Conservation (phyloP, 495 filamentous ascomycete genomes). For the Penicillium chermesinum region DNA sequence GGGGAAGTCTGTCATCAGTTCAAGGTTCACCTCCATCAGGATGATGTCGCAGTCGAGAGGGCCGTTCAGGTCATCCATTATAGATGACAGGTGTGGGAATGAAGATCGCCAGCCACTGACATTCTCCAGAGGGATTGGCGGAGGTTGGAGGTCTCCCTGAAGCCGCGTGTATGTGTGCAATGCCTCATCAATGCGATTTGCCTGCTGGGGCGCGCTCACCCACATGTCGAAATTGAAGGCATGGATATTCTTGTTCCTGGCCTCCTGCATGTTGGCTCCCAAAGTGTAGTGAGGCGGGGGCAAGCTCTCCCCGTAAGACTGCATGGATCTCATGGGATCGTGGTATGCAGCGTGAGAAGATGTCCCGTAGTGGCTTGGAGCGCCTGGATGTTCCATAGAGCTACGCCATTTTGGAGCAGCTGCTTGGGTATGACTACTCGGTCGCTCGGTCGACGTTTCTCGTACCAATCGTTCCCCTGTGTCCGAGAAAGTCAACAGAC, state of each 20-base stretch:
- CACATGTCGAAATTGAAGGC: constrained; percentile 50
- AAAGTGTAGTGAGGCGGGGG: constrained; percentile 35
- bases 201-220: constrained; percentile 41
- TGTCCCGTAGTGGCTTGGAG: constrained; percentile 29
- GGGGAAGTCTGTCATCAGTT: constrained; percentile 45
- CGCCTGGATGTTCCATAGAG: constrained; percentile 35
- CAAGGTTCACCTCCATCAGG: constrained; percentile 43
- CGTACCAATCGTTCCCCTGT: constrained; percentile 43
- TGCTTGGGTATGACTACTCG: constrained; percentile 31
- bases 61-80: constrained; percentile 32
- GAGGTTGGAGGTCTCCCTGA: constrained; percentile 37
- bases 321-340: constrained; percentile 31
- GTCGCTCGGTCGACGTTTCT: constrained; percentile 35
- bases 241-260: constrained; percentile 30
- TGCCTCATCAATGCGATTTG: constrained; percentile 37
- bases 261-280: constrained; percentile 33
- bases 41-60: constrained; percentile 44
- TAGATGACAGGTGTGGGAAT: constrained; percentile 40
- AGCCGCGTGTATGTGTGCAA: constrained; percentile 48
- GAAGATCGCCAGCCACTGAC: constrained; percentile 40
- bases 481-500: constrained; percentile 9
- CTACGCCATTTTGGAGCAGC: constrained; percentile 34
- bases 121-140: constrained; percentile 40
- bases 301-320: constrained; percentile 34
- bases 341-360: constrained; percentile 27